Base-by-base conservation (phyloP, 441 rosid species). In the Populus hybrid region DNA sequence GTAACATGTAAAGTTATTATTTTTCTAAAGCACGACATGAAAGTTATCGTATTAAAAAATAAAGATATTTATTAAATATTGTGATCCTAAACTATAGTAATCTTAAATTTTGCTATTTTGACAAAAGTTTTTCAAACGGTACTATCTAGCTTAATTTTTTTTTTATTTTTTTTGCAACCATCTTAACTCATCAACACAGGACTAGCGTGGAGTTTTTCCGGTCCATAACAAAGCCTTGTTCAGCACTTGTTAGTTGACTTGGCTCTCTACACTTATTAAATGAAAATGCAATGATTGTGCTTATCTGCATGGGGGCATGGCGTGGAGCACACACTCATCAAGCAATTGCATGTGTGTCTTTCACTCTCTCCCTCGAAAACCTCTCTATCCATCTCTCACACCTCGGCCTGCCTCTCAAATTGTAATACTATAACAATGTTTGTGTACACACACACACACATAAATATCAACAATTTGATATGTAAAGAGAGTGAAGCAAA, bases 261-360 rank as follows among this genome's bases (percentile, higher is more conserved):
- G 20, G 20, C 57, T 14, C 20, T 46, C 57, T 46, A 46, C 57
- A 46, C 2, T 46, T 46, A 4, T 4, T 46, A 46, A 46, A 46
- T 46, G 18, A 46, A 69, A 16, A 64, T 8, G 70, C n/a, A 83
- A 83, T 83, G 78, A 85, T 83, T 83, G 75, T 87, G 91, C 81
- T 32, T 18, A 78, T 82, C 80, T 86, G 88, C 87, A 82, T 84
- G 87, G 86, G 77, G 85, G 76, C 79, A 59, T 74, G 83, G 83
- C 86, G 81, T 80, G 87, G 81, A 85, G 81, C 84, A 79, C 87
- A 85, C 85, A 82, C 85, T 83, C 85, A 88, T 86, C 86, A 85
- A 82, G 85, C 84, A 84, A 75, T 79, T 75, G 79, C 85, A 83
- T 80, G 85, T 83, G 87, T 82, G 18, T 46, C 80, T 81, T 77